Evolutionary conservation across 2,329 filamentous ascomycete genomes (phyloP).

Genomic region (Tolypocladium pustulatum): DNA sequence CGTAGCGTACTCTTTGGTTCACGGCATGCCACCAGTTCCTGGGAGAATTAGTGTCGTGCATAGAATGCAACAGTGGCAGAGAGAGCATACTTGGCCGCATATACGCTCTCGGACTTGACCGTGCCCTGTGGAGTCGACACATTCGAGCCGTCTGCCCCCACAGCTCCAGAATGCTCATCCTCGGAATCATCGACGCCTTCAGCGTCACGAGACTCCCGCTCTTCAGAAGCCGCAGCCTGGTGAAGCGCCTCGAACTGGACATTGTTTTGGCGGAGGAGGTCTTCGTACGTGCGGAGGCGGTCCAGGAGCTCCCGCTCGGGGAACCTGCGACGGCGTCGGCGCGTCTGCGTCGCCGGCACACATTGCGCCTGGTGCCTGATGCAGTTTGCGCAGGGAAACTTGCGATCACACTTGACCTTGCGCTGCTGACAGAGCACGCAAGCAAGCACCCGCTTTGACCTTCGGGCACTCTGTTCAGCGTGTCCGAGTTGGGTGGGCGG

Average conservation of each 20-base stretch:
- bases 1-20: background rate
- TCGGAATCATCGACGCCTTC: constrained; percentile 1
- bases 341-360: constrained; percentile 25
- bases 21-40: background rate
- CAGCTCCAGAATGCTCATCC: constrained; percentile 1
- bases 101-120: constrained; percentile 1
- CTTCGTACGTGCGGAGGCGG: constrained; percentile 45
- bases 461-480: background rate
- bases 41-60: background rate
- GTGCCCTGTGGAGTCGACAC: constrained; percentile 1
- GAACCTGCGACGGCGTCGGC: constrained; percentile 32
- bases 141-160: background rate
- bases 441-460: constrained; percentile 22
- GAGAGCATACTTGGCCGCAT: constrained; percentile 8
- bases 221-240: constrained; percentile 1
- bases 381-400: constrained; percentile 47
- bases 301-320: constrained; percentile 49
- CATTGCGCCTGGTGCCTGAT: constrained; percentile 32
- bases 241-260: constrained; percentile 41
- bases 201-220: background rate
- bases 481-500: background rate
- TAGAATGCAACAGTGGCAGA: too few relatives aligned
- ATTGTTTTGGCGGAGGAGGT: constrained; percentile 41
- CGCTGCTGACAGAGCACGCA: constrained; percentile 55
- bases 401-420: constrained; percentile 52